Conservation (phyloP, 768 basidiomycete species). For the Pulveroboletus sp. region DNA sequence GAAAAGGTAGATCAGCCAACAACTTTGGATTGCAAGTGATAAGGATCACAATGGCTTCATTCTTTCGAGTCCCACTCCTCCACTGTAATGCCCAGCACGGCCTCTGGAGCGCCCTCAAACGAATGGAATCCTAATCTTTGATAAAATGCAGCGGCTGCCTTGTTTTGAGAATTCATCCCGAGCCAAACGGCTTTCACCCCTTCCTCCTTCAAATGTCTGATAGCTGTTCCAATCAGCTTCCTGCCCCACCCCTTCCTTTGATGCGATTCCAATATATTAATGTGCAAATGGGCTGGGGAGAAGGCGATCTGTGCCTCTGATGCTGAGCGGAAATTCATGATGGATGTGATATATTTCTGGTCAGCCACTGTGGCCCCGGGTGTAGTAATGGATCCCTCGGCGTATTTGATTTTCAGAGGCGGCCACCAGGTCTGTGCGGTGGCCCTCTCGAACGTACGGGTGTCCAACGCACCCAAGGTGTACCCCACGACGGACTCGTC, state of each 20-base stretch:
- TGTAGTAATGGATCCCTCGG: slow-evolving; percentile 15
- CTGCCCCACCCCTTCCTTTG: slow-evolving; percentile 73
- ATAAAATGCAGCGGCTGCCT: slow-evolving; percentile 60
- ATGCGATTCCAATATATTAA: slow-evolving; percentile 65
- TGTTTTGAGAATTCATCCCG: slow-evolving; percentile 64
- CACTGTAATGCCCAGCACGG: slow-evolving; percentile 56
- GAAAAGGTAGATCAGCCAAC: too few species aligned
- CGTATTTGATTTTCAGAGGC: slow-evolving; percentile 53
- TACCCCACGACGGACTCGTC: slow-evolving; percentile 64
- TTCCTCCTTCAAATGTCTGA: slow-evolving; percentile 50
- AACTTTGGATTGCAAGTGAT: too few species aligned
- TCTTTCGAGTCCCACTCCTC: slow-evolving; percentile 29
- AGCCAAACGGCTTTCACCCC: slow-evolving; percentile 58
- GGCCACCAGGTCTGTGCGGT: slow-evolving; percentile 67
- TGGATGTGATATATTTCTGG: slow-evolving; percentile 30
- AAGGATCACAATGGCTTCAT: background rate
- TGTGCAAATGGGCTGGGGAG: slow-evolving; percentile 74
- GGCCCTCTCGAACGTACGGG: slow-evolving; percentile 58
- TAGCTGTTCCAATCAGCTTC: slow-evolving; percentile 53
- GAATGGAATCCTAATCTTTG: slow-evolving; percentile 55
- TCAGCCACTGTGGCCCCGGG: slow-evolving; percentile 23
- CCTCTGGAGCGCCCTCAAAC: slow-evolving; percentile 50
- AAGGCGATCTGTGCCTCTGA: slow-evolving; percentile 56
- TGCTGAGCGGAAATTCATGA: slow-evolving; percentile 39
- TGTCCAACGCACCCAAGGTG: slow-evolving; percentile 63